Evolutionary conservation across 768 basidiomycete genomes (phyloP), one percentile per base, ranked within the genome.

Genomic region (Mycena epipterygia): DNA sequence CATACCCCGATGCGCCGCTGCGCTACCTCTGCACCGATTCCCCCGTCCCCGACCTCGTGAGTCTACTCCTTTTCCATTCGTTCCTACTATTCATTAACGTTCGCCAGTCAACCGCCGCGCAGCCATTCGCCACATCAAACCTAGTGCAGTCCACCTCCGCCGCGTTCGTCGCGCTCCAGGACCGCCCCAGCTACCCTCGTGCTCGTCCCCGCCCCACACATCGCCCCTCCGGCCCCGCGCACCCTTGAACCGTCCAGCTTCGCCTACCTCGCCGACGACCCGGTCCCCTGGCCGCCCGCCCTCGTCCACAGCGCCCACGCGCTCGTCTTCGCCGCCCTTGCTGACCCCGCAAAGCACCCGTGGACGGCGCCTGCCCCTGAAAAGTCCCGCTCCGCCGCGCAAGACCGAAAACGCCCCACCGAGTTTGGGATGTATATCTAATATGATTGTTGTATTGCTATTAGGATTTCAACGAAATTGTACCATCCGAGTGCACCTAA

Each of bases 71-170:
- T 33, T 58, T 60, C 77, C n/a, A n/a, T n/a, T n/a, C 25, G 21
- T 73, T 74, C 58, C 23, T 23, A 44, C 35, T n/a, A 41, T 35
- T n/a, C 14, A 29, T 27, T 23, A 29, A 52, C 42, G 29, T 51
- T 56, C 13, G 48, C 2, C 29, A 88, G 86, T 76, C 78, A 65
- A 69, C 76, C 4, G 73, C 78, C 23, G 79, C 83, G 0, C 72
- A 84, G 57, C 77, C 76, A 1, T 90, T 90, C 61, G 74, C 82
- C 3, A 86, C 90, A 4, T 90, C 90, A 19, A 91, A 91, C 71
- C 81, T 91, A 37, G 75, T 90, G 51, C 87, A 85, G 69, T 84
- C 85, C 7, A 85, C 88, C 1, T 85, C 89, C 0, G 89, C 90
- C 6, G 83, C 90, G 2, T 82, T 91, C 67, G 76, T 91, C 64